These are phyloP conservation scores for Deinandra increscens DNA, from an alignment of 129 eudicot species.

Conservation along the genomic window DNA sequence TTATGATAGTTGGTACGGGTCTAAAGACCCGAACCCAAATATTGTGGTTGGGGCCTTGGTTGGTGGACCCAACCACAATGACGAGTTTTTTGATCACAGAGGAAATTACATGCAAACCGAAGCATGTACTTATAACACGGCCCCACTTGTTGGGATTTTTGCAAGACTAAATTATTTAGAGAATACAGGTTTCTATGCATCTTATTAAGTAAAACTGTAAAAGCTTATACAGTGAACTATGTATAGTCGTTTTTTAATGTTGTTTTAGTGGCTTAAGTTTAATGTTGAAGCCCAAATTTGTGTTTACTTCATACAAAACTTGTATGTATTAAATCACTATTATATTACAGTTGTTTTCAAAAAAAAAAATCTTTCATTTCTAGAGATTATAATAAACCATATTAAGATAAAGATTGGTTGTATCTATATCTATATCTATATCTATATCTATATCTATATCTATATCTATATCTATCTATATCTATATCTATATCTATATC, in stretches of 20 bases:
- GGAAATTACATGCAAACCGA: conserved; percentile 78
- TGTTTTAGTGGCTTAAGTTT: conserved; percentile 19
- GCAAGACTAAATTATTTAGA: conserved; percentile 52
- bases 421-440: too few relatives aligned
- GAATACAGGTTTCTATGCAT: conserved; percentile 27
- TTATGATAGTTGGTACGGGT: conserved; percentile 60
- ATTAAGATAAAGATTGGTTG: too few relatives aligned
- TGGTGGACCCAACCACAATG: conserved; percentile 71
- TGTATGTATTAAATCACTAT: neutral
- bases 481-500: too few relatives aligned
- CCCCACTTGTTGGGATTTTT: conserved; percentile 80
- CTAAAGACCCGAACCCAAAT: conserved; percentile 59
- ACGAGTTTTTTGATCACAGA: conserved; percentile 54
- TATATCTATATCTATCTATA: too few relatives aligned
- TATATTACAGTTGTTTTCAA: neutral
- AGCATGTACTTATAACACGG: conserved; percentile 82
- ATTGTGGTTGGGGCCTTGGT: conserved; percentile 64
- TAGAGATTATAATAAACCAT: too few relatives aligned
- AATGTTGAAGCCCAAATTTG: conserved; percentile 7
- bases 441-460: too few relatives aligned
- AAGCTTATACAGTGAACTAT: conserved; percentile 12
- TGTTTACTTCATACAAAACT: conserved; percentile 8
- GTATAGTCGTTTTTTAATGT: conserved; percentile 18
- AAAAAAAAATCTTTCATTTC: too few relatives aligned
- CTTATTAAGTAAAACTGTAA: conserved; percentile 26